Evolutionary conservation across 1,139 yeast genomes (phyloP).

Genomic region (Zygosaccharomyces sapae): DNA sequence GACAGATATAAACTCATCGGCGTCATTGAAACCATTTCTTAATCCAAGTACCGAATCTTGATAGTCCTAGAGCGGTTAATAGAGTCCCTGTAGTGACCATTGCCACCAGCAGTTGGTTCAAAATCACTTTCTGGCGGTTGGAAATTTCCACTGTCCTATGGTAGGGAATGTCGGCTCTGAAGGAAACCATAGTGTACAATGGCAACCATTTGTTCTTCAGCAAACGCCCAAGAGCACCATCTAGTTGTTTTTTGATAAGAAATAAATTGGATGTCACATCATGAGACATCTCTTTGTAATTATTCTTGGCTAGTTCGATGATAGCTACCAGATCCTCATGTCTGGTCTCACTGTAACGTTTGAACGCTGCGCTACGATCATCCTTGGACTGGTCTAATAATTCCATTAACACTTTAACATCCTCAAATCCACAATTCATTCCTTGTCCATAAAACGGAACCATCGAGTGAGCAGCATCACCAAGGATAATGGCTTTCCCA

Average conservation of each 20-base stretch:
- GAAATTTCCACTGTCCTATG: conserved; percentile 61
- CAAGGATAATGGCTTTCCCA: conserved; percentile 66
- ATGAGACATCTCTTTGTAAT: conserved; percentile 84
- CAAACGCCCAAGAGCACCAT: conserved; percentile 55
- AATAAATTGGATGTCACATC: conserved; percentile 67
- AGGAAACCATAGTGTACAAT: conserved; percentile 86
- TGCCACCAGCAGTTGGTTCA: conserved; percentile 23
- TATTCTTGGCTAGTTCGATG: conserved; percentile 70
- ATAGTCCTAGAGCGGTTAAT: background rate
- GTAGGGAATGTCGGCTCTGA: conserved; percentile 77
- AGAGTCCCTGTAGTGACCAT: conserved; percentile 13
- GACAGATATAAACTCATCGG: conserved; percentile 10
- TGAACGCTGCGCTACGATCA: conserved; percentile 52
- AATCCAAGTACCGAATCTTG: conserved; percentile 3
- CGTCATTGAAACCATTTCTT: conserved; percentile 2
- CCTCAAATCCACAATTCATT: conserved; percentile 95
- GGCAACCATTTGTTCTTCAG: conserved; percentile 73
- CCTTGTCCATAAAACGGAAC: conserved; percentile 98
- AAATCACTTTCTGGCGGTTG: conserved; percentile 46
- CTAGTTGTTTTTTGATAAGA: conserved; percentile 62
- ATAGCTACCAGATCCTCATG: conserved; percentile 70
- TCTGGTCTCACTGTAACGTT: conserved; percentile 53
- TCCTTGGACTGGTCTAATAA: conserved; percentile 45
- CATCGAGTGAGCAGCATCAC: conserved; percentile 96
- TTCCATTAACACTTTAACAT: conserved; percentile 63